Percentiles rank a stretch among this genome's conserved stretches.
Conservation (phyloP, 345 rosid species). For the Ailanthus altissimus region DNA sequence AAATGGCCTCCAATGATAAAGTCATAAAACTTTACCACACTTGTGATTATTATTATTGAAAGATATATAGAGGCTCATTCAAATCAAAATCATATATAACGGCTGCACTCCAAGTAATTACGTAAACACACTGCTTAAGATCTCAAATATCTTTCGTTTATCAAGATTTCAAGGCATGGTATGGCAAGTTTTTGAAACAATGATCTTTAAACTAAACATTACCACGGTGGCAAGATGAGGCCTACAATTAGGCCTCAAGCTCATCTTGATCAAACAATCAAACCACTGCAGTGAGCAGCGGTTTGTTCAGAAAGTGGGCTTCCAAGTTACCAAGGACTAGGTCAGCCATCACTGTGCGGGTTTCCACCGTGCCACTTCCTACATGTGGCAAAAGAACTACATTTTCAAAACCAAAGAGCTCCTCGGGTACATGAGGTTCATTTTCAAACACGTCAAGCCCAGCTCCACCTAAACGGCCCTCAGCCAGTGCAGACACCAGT, state of each 20-base stretch:
- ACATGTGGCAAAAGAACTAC: conserved; percentile 57
- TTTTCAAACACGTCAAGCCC: conserved; percentile 63
- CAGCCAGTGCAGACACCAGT: conserved; percentile 58
- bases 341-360: conserved; percentile 54
- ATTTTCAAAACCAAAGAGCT: conserved; percentile 59
- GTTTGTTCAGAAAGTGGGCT: conserved; percentile 48
- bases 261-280: conserved; percentile 19
- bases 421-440: conserved; percentile 62
- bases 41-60: not conserved
- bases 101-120: not conserved
- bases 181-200: not conserved
- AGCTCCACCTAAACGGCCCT: conserved; percentile 67
- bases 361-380: conserved; percentile 60
- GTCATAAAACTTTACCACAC: not conserved
- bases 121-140: not conserved
- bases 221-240: not conserved
- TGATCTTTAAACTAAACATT: not conserved
- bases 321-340: conserved; percentile 53
- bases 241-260: not conserved
- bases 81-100: not conserved
- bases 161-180: not conserved
- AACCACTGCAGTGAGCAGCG: conserved; percentile 50
- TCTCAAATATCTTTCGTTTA: not conserved
- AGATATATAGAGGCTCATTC: not conserved
- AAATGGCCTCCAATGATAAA: not conserved